Conservation (phyloP, 495 filamentous ascomycete species). For the Penicilliopsis zonata region DNA sequence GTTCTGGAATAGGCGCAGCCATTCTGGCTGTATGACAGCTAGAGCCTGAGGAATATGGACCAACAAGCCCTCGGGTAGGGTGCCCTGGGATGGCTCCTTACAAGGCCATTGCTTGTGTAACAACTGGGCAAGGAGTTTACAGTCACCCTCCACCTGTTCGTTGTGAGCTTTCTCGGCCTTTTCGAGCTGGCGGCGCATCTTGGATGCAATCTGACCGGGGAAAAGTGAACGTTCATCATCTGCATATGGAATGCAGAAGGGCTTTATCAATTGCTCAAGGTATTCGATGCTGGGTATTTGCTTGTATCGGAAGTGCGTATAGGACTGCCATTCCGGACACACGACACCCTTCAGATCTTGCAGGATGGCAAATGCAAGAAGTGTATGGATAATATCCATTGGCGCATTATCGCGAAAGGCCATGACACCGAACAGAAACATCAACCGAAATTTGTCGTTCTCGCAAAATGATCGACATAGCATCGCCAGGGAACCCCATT, state of each 20-base stretch:
- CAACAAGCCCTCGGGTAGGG: slow-evolving; percentile 7
- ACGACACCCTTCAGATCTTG: slow-evolving; percentile 17
- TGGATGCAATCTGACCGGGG: slow-evolving; percentile 5
- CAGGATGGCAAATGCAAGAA: slow-evolving; percentile 25
- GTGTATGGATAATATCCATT: slow-evolving; percentile 20
- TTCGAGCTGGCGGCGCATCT: slow-evolving; percentile 9
- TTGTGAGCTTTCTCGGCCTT: neutral
- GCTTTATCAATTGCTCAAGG: slow-evolving; percentile 13
- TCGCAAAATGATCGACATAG: slow-evolving; percentile 8
- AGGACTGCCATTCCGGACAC: slow-evolving; percentile 16
- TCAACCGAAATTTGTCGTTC: slow-evolving; percentile 19
- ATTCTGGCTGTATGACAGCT: slow-evolving; percentile 31
- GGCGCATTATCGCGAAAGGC: slow-evolving; percentile 20
- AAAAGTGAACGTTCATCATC: slow-evolving; percentile 13
- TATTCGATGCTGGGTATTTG: slow-evolving; percentile 8
- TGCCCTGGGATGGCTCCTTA: slow-evolving; percentile 10
- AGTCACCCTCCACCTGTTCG: slow-evolving; percentile 5
- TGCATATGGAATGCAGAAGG: slow-evolving; percentile 7
- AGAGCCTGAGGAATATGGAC: slow-evolving; percentile 24
- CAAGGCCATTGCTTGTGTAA: slow-evolving; percentile 28
- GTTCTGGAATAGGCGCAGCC: slow-evolving; percentile 35
- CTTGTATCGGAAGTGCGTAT: slow-evolving; percentile 12
- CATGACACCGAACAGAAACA: slow-evolving; percentile 31
- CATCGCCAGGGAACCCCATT: slow-evolving; percentile 33
- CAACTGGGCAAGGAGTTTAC: slow-evolving; percentile 14